Evolutionary conservation across 208 protist species (phyloP).

Genomic region (Kentomonas sorsogonicus): DNA sequence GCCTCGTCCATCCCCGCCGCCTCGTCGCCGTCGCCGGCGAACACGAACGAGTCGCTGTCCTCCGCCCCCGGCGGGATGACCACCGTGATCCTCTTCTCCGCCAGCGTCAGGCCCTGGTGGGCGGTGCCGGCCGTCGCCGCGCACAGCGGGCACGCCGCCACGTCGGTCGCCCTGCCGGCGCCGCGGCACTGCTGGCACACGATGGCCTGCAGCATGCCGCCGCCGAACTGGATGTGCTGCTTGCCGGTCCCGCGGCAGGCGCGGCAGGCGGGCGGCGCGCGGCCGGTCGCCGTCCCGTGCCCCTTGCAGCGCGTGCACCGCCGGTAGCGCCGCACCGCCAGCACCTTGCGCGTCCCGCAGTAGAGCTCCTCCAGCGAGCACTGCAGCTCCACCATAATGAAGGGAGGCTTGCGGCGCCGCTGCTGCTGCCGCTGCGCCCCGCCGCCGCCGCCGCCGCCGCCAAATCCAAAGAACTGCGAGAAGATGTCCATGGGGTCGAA

Average conservation of each 20-base stretch:
- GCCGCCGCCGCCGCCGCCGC: slow-evolving; percentile 40
- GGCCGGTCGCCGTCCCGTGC: slow-evolving; percentile 43
- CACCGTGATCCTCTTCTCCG: slow-evolving; percentile 91
- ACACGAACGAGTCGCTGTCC: slow-evolving; percentile 91
- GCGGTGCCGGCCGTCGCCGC: slow-evolving; percentile 30
- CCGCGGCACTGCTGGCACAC: slow-evolving; percentile 42
- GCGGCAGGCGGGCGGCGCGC: slow-evolving; percentile 48
- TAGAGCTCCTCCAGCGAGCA: slow-evolving; percentile 96
- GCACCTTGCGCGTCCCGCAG: slow-evolving; percentile 92
- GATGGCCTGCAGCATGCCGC: too few species aligned
- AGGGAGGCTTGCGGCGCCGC: slow-evolving; percentile 82
- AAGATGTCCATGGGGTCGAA: slow-evolving; percentile 84
- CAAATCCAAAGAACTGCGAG: slow-evolving; percentile 71
- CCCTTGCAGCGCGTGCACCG: slow-evolving; percentile 44
- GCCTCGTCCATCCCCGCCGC: slow-evolving; percentile 71
- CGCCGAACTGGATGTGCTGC: slow-evolving; percentile 17
- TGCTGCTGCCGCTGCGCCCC: slow-evolving; percentile 41
- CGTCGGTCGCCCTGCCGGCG: slow-evolving; percentile 69
- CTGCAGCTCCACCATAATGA: slow-evolving; percentile 86
- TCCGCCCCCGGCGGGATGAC: slow-evolving; percentile 94
- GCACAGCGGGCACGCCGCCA: slow-evolving; percentile 36
- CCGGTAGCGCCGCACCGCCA: slow-evolving; percentile 74
- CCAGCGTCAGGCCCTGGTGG: slow-evolving; percentile 67
- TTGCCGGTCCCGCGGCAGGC: slow-evolving; percentile 67
- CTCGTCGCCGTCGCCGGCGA: slow-evolving; percentile 92